Evolutionary conservation across 495 filamentous ascomycete species (phyloP), one percentile per base, ranked within the genome.

Genomic region (Cudoniella acicularis): DNA sequence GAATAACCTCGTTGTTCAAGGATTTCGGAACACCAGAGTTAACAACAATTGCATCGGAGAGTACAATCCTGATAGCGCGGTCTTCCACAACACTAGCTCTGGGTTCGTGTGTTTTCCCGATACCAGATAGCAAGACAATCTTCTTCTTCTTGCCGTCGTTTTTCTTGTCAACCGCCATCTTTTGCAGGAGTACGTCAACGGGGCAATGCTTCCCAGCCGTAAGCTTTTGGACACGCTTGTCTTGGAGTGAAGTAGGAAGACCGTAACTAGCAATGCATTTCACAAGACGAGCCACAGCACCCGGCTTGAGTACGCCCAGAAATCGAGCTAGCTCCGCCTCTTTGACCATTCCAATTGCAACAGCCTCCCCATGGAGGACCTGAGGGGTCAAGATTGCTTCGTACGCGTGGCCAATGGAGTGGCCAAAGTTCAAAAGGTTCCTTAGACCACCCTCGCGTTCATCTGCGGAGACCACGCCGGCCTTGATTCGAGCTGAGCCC

Each of bases 161-260:
- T 82, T 98, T 98, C 83, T 98, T 98, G 75, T 98, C 94, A 41
- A 98, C 85, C 1, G 86, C 92, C 94, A 98, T 98, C 69, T 95
- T 93, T 57, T 85, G 80, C 47, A 98, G 76, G 57, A 98, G 71
- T 46, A 87, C 83, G 60, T 98, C 91, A 10, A 97, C 90, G n/a
- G 91, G 87, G 70, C 95, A 98, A 63, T 86, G 80, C 71, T 94
- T 97, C 25, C 86, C 88, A 4, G 89, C 91, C 9, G 95, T 92
- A 57, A 92, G 79, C 67, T 89, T 90, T 52, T 86, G 83, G 41
- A 98, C 84, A n/a, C 84, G 83, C 66, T 90, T 83, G 73, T 98
- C 92, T 52, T 88, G 81, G 40, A 96, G 67, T 1, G 91, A 93
- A 2, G 87, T 94, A 18, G 94, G 95, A 56, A 98, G 78, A 26